Conservation (phyloP, 352 stramenopile species). For the Globisporangium mamillatum region DNA sequence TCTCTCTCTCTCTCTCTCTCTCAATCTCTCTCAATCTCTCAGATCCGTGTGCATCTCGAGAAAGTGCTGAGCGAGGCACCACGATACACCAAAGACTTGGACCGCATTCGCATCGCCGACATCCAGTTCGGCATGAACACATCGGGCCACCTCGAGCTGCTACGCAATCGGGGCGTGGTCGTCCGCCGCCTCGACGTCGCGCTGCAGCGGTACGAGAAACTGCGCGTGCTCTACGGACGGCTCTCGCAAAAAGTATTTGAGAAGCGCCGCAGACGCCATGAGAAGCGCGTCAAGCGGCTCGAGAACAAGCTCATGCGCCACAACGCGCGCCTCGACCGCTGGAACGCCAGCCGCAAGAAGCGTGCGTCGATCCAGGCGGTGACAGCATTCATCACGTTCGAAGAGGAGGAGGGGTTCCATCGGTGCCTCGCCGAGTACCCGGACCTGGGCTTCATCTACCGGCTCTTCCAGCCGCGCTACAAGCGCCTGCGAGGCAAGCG, state of each 20-base stretch:
- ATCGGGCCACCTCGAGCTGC: constrained; percentile 55
- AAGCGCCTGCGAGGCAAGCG: constrained; percentile 73
- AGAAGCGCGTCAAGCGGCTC: constrained; percentile 42
- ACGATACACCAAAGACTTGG: constrained; percentile 51
- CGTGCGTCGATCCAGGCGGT: constrained; percentile 43
- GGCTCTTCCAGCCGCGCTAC: constrained; percentile 61
- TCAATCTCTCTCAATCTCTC: background rate
- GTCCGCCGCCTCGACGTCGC: constrained; percentile 65
- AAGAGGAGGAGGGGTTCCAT: constrained; percentile 77
- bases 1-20: background rate
- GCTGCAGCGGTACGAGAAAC: constrained; percentile 63
- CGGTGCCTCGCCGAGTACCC: constrained; percentile 79
- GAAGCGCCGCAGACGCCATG: constrained; percentile 37
- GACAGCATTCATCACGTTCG: constrained; percentile 82
- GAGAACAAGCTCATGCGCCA: constrained; percentile 44
- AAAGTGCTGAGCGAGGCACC: constrained; percentile 48
- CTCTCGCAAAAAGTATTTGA: constrained; percentile 38
- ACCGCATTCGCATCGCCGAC: constrained; percentile 66
- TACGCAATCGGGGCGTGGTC: constrained; percentile 54
- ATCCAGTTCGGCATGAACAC: constrained; percentile 78
- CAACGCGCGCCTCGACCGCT: constrained; percentile 33
- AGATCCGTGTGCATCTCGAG: constrained; percentile 71
- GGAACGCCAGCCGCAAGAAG: constrained; percentile 21
- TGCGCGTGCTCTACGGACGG: constrained; percentile 50
- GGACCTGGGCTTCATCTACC: constrained; percentile 66